Base-by-base conservation (phyloP, 2,329 filamentous ascomycete species). In the Trichoderma afroharzianum region DNA sequence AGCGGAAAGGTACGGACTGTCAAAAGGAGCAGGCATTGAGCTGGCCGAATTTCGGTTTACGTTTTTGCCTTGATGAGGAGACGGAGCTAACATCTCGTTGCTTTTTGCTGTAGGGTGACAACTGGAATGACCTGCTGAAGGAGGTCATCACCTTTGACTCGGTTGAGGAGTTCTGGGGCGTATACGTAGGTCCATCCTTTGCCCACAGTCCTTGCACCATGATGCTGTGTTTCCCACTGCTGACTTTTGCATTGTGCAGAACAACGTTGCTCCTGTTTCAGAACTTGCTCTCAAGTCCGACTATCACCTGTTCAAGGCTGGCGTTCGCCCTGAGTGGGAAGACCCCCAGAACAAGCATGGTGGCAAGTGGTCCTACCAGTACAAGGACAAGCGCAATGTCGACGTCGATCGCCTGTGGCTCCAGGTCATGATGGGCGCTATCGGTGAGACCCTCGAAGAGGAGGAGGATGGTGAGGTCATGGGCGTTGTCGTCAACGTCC, bases 151-250 rank as follows among this genome's bases (percentile, higher is more conserved):
- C 94, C 71, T 98, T 99, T 79, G 94, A 97, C 85, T 97, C 95
- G 3, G 96, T 99, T 30, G 96, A 99, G 85, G 97, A 99, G 83
- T 99, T 99, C 84, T 99, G 96, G 96, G 96, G 96, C 72, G 93
- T 99, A 81, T 98, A 98, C 84, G 97, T 99, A 88, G 82, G 95
- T 87, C 50, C 71, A 58, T 24, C 4, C 43, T 32, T 59, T 30
- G 15, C 39, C 39, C 24, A 32, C 26, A 30, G 12, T 30, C 15
- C 26, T 32, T 21, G 36, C 36, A 21, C 26, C 26, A 33, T 21
- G 8, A 47, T 47, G 32, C 53, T 26, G 8, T 59, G 32, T 55
- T 39, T 61, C 57, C 50, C 32, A 18, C 24, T 28, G 69, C 50
- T 71, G 47, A 50, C 63, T 28, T 11, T 43, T 33, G 30, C 21